Percentiles rank a stretch among this genome's conserved stretches.
These are phyloP conservation scores for Mycena albidolilacea DNA, from an alignment of 768 basidiomycete species.

Conservation along the genomic window DNA sequence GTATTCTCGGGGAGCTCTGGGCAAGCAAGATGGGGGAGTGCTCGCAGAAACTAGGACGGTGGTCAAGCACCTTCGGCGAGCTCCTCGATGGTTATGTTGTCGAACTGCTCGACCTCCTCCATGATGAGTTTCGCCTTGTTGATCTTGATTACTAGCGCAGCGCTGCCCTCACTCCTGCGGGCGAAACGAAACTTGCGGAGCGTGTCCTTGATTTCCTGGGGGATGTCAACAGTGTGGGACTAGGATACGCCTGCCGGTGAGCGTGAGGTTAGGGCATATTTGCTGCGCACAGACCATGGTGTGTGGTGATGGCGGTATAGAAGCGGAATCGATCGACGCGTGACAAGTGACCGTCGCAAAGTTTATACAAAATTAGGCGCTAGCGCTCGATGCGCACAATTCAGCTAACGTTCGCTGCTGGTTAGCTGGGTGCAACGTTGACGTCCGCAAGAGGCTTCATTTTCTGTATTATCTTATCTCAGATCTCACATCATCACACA, in stretches of 20 bases:
- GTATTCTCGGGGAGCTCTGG: constrained; percentile 90
- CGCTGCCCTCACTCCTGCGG: constrained; percentile 79
- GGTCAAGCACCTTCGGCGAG: constrained; percentile 83
- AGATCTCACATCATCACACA: neutral
- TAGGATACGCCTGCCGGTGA: constrained; percentile 43
- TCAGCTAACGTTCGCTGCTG: neutral
- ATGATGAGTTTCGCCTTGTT: constrained; percentile 86
- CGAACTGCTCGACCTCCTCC: constrained; percentile 88
- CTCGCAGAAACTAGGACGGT: constrained; percentile 5
- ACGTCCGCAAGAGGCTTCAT: neutral
- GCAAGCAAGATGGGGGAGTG: neutral
- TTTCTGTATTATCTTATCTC: neutral
- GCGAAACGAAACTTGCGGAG: constrained; percentile 87
- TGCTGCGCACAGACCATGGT: constrained; percentile 51
- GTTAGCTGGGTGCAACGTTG: neutral
- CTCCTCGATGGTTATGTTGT: constrained; percentile 83
- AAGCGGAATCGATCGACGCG: neutral
- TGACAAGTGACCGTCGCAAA: neutral
- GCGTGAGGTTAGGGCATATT: constrained; percentile 21
- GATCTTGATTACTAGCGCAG: constrained; percentile 92
- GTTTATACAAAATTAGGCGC: neutral
- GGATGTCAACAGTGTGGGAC: constrained; percentile 90
- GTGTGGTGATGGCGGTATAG: neutral
- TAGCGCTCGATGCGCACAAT: neutral
- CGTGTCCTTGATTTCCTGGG: constrained; percentile 78